These are phyloP conservation scores for Miamiensis avidus DNA, from an alignment of 169 alveolate species.

Conservation along the genomic window DNA sequence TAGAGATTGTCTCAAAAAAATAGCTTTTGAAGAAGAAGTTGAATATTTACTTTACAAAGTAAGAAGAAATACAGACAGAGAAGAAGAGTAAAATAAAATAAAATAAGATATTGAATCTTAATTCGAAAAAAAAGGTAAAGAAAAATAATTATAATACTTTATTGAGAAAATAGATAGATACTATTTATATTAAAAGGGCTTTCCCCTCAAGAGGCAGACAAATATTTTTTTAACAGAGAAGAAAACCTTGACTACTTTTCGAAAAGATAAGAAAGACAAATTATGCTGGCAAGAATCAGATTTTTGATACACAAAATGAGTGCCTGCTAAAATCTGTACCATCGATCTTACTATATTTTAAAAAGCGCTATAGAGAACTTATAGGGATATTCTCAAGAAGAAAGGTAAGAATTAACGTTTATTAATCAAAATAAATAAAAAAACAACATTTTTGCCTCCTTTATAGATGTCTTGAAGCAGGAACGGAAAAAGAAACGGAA, in stretches of 20 bases:
- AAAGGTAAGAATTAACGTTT: too few relatives aligned
- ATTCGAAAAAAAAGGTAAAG: too few relatives aligned
- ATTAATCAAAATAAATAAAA: too few relatives aligned
- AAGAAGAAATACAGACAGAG: conserved; percentile 16
- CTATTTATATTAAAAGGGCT: too few relatives aligned
- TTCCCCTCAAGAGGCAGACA: background rate
- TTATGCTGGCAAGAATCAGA: conserved; percentile 40
- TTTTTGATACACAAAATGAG: conserved; percentile 21
- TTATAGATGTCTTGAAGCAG: conserved; percentile 36
- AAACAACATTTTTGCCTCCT: too few relatives aligned
- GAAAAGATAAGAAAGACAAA: conserved; percentile 39
- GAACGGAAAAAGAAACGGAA: conserved; percentile 33
- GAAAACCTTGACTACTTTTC: conserved; percentile 21
- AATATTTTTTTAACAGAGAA: conserved; percentile 24
- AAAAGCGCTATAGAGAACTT: conserved; percentile 31
- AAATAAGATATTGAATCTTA: background rate
- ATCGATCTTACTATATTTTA: conserved; percentile 17
- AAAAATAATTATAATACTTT: too few relatives aligned
- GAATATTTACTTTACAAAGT: conserved; percentile 22
- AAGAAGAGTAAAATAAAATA: conserved; percentile 22
- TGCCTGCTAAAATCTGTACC: conserved; percentile 10
- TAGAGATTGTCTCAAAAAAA: conserved; percentile 39
- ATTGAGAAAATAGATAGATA: too few relatives aligned
- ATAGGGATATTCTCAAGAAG: conserved; percentile 15
- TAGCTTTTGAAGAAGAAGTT: conserved; percentile 47